phyloP scores from a whole-genome alignment of 306 rosid genomes.

The Castanea mollissima region DNA sequence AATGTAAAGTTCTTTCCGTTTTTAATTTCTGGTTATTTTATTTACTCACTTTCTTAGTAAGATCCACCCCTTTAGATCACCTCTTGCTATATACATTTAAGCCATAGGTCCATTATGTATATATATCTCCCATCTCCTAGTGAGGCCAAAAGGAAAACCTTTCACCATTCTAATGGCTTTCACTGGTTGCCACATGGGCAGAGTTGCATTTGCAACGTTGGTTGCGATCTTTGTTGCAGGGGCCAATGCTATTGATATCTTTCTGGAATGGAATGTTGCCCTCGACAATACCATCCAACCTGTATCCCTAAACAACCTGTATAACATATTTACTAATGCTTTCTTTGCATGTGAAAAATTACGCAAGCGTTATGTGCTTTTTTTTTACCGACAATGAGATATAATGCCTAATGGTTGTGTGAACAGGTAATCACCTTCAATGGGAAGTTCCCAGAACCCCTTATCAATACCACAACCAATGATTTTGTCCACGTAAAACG shows the following conservation, averaged over 20 bases:
- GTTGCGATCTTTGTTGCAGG: slow-evolving; percentile 19
- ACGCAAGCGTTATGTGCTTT: neutral
- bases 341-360: neutral
- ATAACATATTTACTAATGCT: slow-evolving; percentile 1
- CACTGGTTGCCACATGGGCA: neutral
- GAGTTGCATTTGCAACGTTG: slow-evolving; percentile 3
- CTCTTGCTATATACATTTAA: slow-evolving; percentile 3
- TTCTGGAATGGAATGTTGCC: slow-evolving; percentile 44
- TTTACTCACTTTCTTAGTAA: slow-evolving; percentile 21
- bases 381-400: neutral
- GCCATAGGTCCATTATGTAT: neutral
- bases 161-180: slow-evolving; percentile 24
- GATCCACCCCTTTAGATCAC: slow-evolving; percentile 1
- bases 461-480: slow-evolving; percentile 69
- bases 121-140: slow-evolving; percentile 3
- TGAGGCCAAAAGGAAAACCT: neutral
- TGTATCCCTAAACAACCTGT: slow-evolving; percentile 47
- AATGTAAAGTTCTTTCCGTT: neutral
- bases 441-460: slow-evolving; percentile 84
- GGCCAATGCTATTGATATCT: slow-evolving; percentile 39
- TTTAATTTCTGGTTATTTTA: neutral
- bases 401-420: neutral
- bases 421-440: slow-evolving; percentile 72
- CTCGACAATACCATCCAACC: slow-evolving; percentile 32
- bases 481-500: slow-evolving; percentile 55